A percentile compares a stretch with the other conserved stretches of the same genome.
Conservation (phyloP, 2,329 filamentous ascomycete genomes). For the Talaromyces amestolkiae region DNA sequence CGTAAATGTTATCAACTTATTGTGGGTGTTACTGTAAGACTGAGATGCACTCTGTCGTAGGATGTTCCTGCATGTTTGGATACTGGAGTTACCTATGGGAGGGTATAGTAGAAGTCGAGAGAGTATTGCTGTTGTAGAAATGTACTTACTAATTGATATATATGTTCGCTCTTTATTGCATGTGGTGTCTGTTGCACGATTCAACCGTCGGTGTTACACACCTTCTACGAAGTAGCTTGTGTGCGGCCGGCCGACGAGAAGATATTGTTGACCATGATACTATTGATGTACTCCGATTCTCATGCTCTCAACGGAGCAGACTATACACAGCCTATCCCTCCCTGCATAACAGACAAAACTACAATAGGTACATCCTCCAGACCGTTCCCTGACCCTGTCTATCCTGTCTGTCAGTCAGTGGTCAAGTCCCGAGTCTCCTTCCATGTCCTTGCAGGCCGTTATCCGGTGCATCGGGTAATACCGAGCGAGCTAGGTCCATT, state of each 20-base stretch:
- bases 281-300: not conserved
- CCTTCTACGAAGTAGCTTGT: not conserved
- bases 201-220: not conserved
- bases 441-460: slow-evolving; percentile 10
- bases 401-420: not conserved
- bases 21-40: not conserved
- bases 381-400: not conserved
- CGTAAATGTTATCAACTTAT: not conserved
- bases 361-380: not conserved
- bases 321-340: not conserved
- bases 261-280: not conserved
- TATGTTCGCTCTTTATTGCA: too few relatives aligned
- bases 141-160: too few relatives aligned
- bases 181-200: not conserved
- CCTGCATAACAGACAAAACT: not conserved
- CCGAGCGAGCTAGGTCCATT: not conserved
- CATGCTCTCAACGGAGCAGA: not conserved
- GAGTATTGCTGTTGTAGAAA: too few relatives aligned
- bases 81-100: not conserved
- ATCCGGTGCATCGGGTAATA: not conserved
- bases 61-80: not conserved
- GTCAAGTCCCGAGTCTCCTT: not conserved
- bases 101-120: not conserved
- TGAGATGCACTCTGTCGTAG: not conserved
- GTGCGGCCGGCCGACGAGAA: not conserved